phyloP scores from a whole-genome alignment of 345 rosid genomes.

The Noccaea bulbosa region DNA sequence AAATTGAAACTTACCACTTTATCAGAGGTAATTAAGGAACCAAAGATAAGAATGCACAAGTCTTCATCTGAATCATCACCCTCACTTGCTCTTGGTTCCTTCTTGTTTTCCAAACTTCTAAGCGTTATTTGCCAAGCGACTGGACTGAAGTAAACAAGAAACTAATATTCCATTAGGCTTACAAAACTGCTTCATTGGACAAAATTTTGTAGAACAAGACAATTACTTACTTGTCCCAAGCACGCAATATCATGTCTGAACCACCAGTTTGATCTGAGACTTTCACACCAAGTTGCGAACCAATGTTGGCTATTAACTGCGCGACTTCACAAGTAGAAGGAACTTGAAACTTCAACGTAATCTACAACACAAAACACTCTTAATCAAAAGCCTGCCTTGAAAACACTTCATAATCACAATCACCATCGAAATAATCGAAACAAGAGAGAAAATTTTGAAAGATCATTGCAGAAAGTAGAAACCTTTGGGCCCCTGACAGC shows the following conservation, averaged over 20 bases:
- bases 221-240: conserved; percentile 97
- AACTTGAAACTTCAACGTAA: conserved; percentile 80
- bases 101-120: conserved; percentile 54
- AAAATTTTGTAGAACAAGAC: not conserved
- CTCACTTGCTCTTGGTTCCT: conserved; percentile 44
- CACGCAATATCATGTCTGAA: conserved; percentile 76
- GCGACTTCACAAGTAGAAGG: conserved; percentile 74
- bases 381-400: conserved; percentile 11
- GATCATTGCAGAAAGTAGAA: conserved; percentile 15
- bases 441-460: not conserved
- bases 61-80: conserved; percentile 51
- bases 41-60: conserved; percentile 78
- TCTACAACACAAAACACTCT: conserved; percentile 48
- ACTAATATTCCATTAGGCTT: not conserved
- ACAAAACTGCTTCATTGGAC: not conserved
- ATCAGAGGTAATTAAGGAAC: conserved; percentile 73
- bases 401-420: not conserved
- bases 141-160: conserved; percentile 59
- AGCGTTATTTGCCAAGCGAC: conserved; percentile 92
- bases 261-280: conserved; percentile 74
- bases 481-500: conserved; percentile 96
- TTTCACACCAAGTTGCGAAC: conserved; percentile 73
- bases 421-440: not conserved
- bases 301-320: conserved; percentile 80
- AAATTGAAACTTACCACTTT: conserved; percentile 58